phyloP scores from a whole-genome alignment of 2,329 filamentous ascomycete species.

The Penicillium italicum region DNA sequence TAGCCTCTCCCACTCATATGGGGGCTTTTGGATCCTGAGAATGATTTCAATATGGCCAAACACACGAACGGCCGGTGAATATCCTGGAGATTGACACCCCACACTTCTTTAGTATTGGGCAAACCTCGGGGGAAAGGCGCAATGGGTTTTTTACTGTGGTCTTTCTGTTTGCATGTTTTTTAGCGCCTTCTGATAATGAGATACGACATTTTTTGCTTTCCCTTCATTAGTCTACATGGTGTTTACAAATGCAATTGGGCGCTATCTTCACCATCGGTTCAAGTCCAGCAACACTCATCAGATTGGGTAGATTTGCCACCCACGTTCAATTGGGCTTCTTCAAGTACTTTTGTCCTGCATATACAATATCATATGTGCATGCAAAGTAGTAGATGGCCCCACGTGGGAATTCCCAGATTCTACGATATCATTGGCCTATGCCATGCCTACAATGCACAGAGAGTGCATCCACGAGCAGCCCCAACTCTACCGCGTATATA shows the following conservation, averaged over 20 bases:
- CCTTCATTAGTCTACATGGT: neutral
- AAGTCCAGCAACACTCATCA: neutral
- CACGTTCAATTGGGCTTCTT: neutral
- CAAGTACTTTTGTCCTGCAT: conserved; percentile 3
- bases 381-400: neutral
- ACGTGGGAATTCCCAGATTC: neutral
- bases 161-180: neutral
- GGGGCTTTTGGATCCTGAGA: neutral
- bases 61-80: neutral
- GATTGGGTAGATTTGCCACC: neutral
- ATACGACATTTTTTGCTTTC: conserved; percentile 1
- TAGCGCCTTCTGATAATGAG: neutral
- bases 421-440: no score
- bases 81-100: neutral
- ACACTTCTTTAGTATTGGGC: neutral
- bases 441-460: no score
- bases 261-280: neutral
- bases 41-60: neutral
- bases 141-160: neutral
- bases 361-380: neutral
- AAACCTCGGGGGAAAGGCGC: neutral
- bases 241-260: neutral
- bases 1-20: neutral
- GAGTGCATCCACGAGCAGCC: neutral
- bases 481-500: neutral